These are phyloP conservation scores for Prunella vulgaris DNA, from an alignment of 257 asterid genomes.

Conservation along the genomic window DNA sequence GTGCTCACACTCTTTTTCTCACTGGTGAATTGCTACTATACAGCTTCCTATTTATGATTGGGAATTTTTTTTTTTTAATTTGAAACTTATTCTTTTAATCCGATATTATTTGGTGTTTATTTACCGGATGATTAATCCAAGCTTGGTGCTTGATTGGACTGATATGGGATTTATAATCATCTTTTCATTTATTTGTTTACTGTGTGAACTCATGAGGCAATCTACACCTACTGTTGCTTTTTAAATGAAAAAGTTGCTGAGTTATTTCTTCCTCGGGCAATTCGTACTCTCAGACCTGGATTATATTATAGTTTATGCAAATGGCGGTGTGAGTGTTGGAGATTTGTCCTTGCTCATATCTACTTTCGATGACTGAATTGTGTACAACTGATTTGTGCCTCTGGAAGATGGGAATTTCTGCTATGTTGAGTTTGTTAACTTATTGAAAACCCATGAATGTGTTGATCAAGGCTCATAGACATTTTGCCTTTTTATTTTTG, in stretches of 20 bases:
- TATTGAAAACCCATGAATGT: background rate
- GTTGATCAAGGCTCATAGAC: background rate
- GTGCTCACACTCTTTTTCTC: constrained; percentile 93
- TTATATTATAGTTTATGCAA: background rate
- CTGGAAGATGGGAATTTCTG: background rate
- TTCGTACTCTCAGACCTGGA: background rate
- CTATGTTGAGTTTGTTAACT: background rate
- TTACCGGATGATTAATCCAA: background rate
- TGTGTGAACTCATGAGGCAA: background rate
- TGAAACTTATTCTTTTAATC: background rate
- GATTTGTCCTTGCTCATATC: background rate
- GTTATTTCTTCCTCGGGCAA: background rate
- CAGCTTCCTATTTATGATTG: background rate
- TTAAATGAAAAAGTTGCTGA: background rate
- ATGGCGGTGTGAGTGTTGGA: background rate
- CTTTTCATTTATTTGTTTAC: background rate
- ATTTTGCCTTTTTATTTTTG: background rate
- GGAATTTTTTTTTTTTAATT: background rate
- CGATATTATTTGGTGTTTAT: background rate
- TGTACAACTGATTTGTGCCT: background rate
- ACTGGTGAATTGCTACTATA: constrained; percentile 46
- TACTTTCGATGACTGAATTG: constrained; percentile 2
- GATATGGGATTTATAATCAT: background rate
- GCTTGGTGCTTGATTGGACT: no score
- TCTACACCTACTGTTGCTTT: background rate